phyloP scores from a whole-genome alignment of 2,329 filamentous ascomycete genomes.

The Verticillium dahliae region DNA sequence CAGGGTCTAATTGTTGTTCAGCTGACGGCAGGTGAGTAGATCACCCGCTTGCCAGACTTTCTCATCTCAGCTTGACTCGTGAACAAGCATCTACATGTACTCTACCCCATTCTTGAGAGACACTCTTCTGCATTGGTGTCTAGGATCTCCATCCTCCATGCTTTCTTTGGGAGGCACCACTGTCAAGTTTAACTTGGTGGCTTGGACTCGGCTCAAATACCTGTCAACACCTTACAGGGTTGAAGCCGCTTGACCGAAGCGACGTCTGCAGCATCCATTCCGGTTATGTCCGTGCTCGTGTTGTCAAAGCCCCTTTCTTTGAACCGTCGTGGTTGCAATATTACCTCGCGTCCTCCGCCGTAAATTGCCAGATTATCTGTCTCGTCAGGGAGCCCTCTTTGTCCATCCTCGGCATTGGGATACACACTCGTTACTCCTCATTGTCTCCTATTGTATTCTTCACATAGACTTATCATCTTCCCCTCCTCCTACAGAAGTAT shows the following conservation, averaged over 20 bases:
- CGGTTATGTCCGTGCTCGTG: background rate
- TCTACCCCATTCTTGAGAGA: background rate
- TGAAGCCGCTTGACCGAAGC: background rate
- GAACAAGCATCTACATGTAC: background rate
- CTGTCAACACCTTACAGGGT: background rate
- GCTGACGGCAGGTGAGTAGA: background rate
- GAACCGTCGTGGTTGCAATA: background rate
- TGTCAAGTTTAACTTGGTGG: background rate
- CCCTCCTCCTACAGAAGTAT: background rate
- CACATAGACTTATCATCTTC: background rate
- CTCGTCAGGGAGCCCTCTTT: conserved; percentile 7
- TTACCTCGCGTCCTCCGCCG: background rate
- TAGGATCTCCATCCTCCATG: background rate
- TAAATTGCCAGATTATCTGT: background rate
- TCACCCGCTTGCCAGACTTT: background rate
- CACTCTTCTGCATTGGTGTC: background rate
- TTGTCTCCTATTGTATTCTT: conserved; percentile 1
- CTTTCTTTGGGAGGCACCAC: background rate
- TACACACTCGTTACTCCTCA: conserved; percentile 9
- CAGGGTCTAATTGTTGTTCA: background rate
- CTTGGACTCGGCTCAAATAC: background rate
- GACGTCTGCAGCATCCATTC: too few relatives aligned
- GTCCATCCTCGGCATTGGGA: conserved; percentile 7
- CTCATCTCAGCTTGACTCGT: background rate
- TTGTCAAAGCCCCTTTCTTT: background rate